Conservation (phyloP, 805 yeast genomes). For the Monosporozyma aerobia region DNA sequence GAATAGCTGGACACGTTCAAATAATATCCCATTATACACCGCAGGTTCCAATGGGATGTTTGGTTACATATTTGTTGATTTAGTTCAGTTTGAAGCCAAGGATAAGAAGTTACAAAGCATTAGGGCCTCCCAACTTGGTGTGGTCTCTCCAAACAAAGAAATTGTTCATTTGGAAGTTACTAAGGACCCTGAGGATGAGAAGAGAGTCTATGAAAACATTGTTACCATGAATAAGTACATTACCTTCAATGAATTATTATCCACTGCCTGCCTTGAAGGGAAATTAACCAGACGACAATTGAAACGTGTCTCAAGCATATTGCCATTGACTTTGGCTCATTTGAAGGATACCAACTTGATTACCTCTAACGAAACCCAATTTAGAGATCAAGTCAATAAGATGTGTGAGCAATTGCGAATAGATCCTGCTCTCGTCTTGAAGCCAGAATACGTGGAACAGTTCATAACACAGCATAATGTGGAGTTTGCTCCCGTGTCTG, state of each 20-base stretch:
- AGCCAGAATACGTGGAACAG: slow-evolving; percentile 30
- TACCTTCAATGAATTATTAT: slow-evolving; percentile 31
- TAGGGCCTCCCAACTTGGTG: slow-evolving; percentile 44
- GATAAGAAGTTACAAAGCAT: slow-evolving; percentile 39
- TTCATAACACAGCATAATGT: slow-evolving; percentile 42
- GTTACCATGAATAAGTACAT: slow-evolving; percentile 32
- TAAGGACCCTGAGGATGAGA: slow-evolving; percentile 32
- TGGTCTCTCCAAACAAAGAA: slow-evolving; percentile 34
- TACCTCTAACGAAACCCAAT: slow-evolving; percentile 18
- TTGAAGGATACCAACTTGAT: not conserved
- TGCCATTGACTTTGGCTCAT: slow-evolving; percentile 49
- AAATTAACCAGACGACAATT: slow-evolving; percentile 24
- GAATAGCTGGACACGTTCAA: slow-evolving; percentile 47
- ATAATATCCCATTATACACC: slow-evolving; percentile 56
- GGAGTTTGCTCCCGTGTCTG: slow-evolving; percentile 76
- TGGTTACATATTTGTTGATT: slow-evolving; percentile 75
- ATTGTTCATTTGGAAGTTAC: slow-evolving; percentile 32
- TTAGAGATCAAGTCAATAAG: not conserved
- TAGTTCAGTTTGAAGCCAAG: slow-evolving; percentile 53
- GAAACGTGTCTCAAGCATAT: slow-evolving; percentile 21
- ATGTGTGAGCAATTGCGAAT: slow-evolving; percentile 33
- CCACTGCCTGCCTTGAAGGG: slow-evolving; percentile 32
- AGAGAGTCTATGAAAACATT: slow-evolving; percentile 30
- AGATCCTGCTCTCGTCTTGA: slow-evolving; percentile 37
- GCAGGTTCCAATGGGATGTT: slow-evolving; percentile 69